These are phyloP conservation scores for Penicillium paneum DNA, from an alignment of 2,329 filamentous ascomycete species.

Conservation along the genomic window DNA sequence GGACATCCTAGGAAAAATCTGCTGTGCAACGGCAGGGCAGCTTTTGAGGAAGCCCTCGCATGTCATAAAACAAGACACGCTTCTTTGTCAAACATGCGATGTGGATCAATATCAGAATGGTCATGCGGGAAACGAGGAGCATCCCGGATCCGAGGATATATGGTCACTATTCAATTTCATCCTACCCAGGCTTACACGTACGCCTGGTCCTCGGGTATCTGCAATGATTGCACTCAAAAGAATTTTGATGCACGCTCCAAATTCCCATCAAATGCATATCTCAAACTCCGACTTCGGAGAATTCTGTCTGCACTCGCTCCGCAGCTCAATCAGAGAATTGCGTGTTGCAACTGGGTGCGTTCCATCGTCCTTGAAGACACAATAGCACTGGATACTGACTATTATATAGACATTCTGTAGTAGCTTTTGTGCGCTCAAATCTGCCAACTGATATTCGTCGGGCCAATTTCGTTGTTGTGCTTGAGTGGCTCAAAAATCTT, in stretches of 20 bases:
- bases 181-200: conserved; percentile 43
- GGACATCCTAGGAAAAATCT: conserved; percentile 54
- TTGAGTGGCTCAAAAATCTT: conserved; percentile 69
- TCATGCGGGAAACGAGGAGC: conserved; percentile 11
- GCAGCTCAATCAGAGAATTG: conserved; percentile 80
- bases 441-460: conserved; percentile 49
- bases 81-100: conserved; percentile 42
- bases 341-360: conserved; percentile 70
- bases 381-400: conserved; percentile 5
- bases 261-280: conserved; percentile 61
- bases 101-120: conserved; percentile 22
- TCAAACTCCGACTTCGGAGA: conserved; percentile 67
- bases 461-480: conserved; percentile 65
- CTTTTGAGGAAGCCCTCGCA: conserved; percentile 35
- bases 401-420: conserved; percentile 56
- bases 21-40: conserved; percentile 55
- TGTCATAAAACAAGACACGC: conserved; percentile 19
- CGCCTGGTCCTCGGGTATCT: conserved; percentile 62
- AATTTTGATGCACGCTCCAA: conserved; percentile 64
- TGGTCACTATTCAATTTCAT: conserved; percentile 46
- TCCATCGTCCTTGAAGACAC: background rate
- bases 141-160: conserved; percentile 31
- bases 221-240: conserved; percentile 70
- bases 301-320: conserved; percentile 76
- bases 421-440: conserved; percentile 59